Base-by-base conservation (phyloP, 192 early-diverging fungal genomes). In the Coemansia sp. region DNA sequence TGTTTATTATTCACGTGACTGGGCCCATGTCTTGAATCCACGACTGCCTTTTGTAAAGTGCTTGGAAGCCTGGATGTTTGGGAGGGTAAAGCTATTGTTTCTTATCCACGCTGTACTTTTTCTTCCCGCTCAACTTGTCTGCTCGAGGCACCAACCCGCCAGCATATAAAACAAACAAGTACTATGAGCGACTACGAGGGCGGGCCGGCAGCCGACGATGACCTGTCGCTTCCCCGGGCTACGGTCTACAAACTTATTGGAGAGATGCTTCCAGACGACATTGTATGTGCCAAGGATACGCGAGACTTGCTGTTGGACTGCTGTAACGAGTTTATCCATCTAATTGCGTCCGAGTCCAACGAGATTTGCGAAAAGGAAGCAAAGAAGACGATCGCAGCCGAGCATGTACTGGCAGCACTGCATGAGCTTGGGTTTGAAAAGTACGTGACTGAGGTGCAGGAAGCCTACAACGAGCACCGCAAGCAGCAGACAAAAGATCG, bases 381-480 rank as follows among this genome's bases (percentile, higher is more conserved):
- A 4, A 95, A 94, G 70, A 99, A 97, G 84, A 97, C 97, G 8
- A 99, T 99, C 65, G 89, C 94, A 0, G 94, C 94, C 10, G 97
- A 99, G 62, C 97, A 99, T 69, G 93, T 99, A 7, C 82, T 99
- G 22, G 63, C 86, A 1, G 92, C 97, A 6, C 82, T 99, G 48
- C 86, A 91, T 82, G 78, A 87, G 49, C 83, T 98, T 24, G 97
- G 94, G 1, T 98, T 98, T 73, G 95, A 94, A 50, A 89, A 88
- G 48, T 98, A 96, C 72, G 82, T 96, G 6, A 68, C 74, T 37
- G 93, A 98, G 71, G 91, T 96, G 15, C 84, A 93, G 57, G 94
- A 91, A 38, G 91, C 94, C 4, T 88, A 89, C 23, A 88, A 92
- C 50, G 95, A 97, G 61, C 93, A 98, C 73, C 89, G 89, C 53